Conservation (phyloP, 2,329 filamentous ascomycete genomes). For the Penicillium frequentans region DNA sequence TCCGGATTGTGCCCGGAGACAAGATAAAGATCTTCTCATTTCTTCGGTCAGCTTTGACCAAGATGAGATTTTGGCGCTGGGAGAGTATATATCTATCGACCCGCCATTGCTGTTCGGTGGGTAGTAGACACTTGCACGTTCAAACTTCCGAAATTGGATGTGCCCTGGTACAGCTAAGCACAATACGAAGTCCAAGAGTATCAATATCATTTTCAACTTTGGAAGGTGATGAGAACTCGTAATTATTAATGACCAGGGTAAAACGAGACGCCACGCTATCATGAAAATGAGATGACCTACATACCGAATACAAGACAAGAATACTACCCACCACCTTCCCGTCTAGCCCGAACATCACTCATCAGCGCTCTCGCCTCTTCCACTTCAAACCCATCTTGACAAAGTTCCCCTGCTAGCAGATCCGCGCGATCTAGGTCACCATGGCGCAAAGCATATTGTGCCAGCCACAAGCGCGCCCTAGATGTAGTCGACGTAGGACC, state of each 20-base stretch:
- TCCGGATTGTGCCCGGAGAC: neutral
- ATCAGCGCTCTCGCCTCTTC: constrained; percentile 95
- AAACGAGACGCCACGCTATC: constrained; percentile 10
- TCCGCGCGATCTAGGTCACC: constrained; percentile 75
- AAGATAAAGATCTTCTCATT: neutral
- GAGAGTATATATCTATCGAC: constrained; percentile 14
- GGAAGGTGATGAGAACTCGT: neutral
- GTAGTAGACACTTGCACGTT: neutral
- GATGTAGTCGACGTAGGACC: constrained; percentile 90
- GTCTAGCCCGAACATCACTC: constrained; percentile 76
- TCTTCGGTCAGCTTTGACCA: constrained; percentile 30
- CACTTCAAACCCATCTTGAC: constrained; percentile 92
- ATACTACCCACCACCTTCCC: constrained; percentile 50
- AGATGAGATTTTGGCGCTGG: constrained; percentile 20
- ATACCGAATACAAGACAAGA: neutral
- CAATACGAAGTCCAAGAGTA: neutral
- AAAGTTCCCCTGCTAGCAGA: constrained; percentile 83
- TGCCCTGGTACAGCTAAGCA: no score
- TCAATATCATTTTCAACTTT: neutral
- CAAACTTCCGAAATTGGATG: neutral
- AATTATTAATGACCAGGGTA: neutral
- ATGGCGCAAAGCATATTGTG: constrained; percentile 72
- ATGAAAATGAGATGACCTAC: constrained; percentile 1
- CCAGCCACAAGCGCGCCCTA: constrained; percentile 91
- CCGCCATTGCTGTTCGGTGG: neutral